phyloP scores from a whole-genome alignment of 306 rosid genomes.

The Corylus avellana region DNA sequence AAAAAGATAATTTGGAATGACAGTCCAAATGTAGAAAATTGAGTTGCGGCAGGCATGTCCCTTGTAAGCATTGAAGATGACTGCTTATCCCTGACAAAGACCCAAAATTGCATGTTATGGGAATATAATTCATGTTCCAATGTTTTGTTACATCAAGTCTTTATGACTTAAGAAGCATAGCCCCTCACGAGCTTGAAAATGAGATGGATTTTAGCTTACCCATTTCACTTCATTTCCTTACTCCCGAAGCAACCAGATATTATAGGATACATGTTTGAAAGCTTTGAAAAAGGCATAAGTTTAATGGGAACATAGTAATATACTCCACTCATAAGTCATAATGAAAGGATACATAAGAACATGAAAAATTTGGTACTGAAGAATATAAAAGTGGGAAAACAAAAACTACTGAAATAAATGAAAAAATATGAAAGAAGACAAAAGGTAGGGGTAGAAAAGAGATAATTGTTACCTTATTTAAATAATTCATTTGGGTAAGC shows the following conservation, averaged over 20 bases:
- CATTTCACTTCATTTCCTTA: neutral
- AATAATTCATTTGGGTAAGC: constrained; percentile 99
- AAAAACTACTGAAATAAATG: constrained; percentile 22
- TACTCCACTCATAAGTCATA: constrained; percentile 1
- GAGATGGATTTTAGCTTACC: neutral
- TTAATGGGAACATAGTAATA: neutral
- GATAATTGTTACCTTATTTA: constrained; percentile 68
- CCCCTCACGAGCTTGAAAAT: neutral
- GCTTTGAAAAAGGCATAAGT: neutral
- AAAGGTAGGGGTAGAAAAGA: neutral
- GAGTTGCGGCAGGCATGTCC: neutral
- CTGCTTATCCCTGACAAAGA: neutral
- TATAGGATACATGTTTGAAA: neutral
- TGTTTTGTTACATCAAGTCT: neutral
- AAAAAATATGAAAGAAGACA: neutral
- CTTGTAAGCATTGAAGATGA: neutral
- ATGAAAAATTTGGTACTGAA: neutral
- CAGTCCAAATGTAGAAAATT: neutral
- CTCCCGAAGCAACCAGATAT: neutral
- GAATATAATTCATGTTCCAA: neutral
- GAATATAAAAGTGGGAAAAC: constrained; percentile 7
- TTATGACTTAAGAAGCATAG: neutral
- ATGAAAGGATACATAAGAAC: neutral
- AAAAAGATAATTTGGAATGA: neutral
- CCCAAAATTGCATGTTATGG: neutral